A percentile compares a stretch with the other conserved stretches of the same genome.
Conservation (phyloP, 2,329 filamentous ascomycete species). For the Tolypocladium guangdongense region DNA sequence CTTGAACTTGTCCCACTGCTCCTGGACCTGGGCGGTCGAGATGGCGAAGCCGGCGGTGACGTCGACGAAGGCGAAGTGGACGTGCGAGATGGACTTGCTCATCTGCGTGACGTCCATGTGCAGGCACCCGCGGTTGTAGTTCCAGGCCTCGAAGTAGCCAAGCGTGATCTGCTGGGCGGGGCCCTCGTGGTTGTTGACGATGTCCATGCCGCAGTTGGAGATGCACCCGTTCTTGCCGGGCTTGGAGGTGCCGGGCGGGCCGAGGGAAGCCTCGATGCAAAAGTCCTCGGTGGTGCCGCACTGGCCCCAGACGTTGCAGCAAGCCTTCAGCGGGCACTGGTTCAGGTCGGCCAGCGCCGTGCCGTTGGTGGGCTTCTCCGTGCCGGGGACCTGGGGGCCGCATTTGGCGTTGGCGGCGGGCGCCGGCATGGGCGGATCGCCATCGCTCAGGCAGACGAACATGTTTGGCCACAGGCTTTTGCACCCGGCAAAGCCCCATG, state of each 20-base stretch:
- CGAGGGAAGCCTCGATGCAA: constrained; percentile 15
- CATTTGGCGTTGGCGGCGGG: constrained; percentile 9
- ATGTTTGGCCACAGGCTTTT: constrained; percentile 3
- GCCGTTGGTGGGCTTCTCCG: constrained; percentile 6
- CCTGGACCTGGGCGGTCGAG: constrained; percentile 6
- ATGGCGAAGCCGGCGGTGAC: constrained; percentile 12
- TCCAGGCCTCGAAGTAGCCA: constrained; percentile 11
- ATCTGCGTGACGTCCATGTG: constrained; percentile 2
- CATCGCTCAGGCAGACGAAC: constrained; percentile 11
- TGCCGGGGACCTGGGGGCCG: constrained; percentile 12
- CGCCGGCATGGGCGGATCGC: constrained; percentile 11
- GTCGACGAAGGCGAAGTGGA: constrained; percentile 25
- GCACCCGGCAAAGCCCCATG: constrained; percentile 14
- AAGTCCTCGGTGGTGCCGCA: constrained; percentile 30
- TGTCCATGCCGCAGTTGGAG: constrained; percentile 15
- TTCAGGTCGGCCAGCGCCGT: constrained; percentile 11
- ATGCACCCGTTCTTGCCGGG: constrained; percentile 16
- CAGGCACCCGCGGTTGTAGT: neutral
- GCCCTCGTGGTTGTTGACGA: constrained; percentile 7
- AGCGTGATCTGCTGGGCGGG: neutral
- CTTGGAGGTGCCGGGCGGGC: constrained; percentile 24
- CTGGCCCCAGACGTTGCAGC: constrained; percentile 26
- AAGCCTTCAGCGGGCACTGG: constrained; percentile 18
- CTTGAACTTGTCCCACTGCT: neutral
- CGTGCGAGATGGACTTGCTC: constrained; percentile 14